Evolutionary conservation across 768 basidiomycete species (phyloP).

Genomic region (Lentinula sp.): DNA sequence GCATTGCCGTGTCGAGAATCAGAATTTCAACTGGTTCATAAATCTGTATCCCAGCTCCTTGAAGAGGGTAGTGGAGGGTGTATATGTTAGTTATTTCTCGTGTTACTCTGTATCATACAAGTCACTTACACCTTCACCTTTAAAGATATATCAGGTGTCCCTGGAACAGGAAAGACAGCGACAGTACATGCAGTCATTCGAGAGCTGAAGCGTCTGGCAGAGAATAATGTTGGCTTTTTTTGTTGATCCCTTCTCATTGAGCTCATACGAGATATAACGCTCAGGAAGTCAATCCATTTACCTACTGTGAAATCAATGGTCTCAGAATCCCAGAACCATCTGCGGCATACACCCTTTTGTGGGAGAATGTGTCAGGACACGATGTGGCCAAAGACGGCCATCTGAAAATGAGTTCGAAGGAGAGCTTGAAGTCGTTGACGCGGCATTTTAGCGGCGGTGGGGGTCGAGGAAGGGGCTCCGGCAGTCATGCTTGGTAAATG

Average conservation of each 20-base stretch:
- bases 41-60: slow-evolving; percentile 75
- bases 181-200: slow-evolving; percentile 92
- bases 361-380: slow-evolving; percentile 88
- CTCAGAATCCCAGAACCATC: slow-evolving; percentile 87
- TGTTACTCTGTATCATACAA: background rate
- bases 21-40: slow-evolving; percentile 73
- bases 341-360: slow-evolving; percentile 88
- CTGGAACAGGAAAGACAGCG: slow-evolving; percentile 98
- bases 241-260: background rate
- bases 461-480: slow-evolving; percentile 57
- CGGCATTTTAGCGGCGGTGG: slow-evolving; percentile 67
- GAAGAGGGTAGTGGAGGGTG: slow-evolving; percentile 95
- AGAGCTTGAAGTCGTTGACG: slow-evolving; percentile 75
- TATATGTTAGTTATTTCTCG: slow-evolving; percentile 61
- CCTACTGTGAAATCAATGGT: slow-evolving; percentile 97
- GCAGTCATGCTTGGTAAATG: slow-evolving; percentile 77
- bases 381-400: slow-evolving; percentile 57
- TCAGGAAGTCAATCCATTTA: slow-evolving; percentile 91
- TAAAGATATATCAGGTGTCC: slow-evolving; percentile 93
- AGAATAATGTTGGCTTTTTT: slow-evolving; percentile 43
- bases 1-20: slow-evolving; percentile 83
- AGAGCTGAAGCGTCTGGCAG: slow-evolving; percentile 85
- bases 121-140: slow-evolving; percentile 1
- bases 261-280: background rate
- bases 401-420: slow-evolving; percentile 67